Conservation (phyloP, 257 asterid genomes). For the Solanum gandarillasii region DNA sequence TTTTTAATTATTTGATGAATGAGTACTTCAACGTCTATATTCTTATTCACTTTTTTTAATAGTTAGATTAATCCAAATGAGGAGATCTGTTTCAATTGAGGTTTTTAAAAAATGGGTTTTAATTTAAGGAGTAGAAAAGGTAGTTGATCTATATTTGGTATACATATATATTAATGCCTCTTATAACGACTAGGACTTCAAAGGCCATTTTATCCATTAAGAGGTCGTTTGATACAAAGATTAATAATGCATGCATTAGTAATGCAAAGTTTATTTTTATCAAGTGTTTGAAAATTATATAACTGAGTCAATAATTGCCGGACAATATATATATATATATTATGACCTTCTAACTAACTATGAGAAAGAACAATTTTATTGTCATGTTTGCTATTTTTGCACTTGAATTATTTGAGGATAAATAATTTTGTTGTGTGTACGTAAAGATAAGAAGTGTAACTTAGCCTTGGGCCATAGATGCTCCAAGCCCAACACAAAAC, state of each 20-base stretch:
- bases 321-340: too few species aligned
- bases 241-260: too few species aligned
- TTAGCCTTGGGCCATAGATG: not conserved
- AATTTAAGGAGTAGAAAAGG: not conserved
- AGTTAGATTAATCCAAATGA: not conserved
- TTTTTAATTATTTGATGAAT: not conserved
- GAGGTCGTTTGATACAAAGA: too few species aligned
- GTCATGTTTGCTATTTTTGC: too few species aligned
- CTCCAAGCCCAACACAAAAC: not conserved
- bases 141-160: not conserved
- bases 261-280: too few species aligned
- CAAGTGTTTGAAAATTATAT: too few species aligned
- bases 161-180: not conserved
- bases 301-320: too few species aligned
- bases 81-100: not conserved
- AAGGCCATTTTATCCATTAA: not conserved
- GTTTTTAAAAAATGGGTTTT: not conserved
- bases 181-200: not conserved
- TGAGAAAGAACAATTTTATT: too few species aligned
- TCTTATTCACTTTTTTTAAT: not conserved
- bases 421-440: too few species aligned
- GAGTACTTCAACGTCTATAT: not conserved
- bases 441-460: too few species aligned
- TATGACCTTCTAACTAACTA: too few species aligned
- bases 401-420: too few species aligned